Evolutionary conservation across 164 flowering plant species (phyloP), one percentile per base, ranked within the genome.

Genomic region (Vitis cinerea): DNA sequence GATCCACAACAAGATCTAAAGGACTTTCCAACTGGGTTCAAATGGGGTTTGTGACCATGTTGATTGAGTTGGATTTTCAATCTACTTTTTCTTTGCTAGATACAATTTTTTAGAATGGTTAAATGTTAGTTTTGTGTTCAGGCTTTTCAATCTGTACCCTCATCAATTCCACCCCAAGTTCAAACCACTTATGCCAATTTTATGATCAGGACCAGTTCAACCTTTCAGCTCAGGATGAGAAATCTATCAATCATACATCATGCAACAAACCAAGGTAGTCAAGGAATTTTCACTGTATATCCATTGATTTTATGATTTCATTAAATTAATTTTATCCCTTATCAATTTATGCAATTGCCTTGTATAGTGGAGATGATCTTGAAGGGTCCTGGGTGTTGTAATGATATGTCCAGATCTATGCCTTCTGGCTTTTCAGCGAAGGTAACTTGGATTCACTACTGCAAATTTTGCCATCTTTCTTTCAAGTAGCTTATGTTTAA

Each of bases 81-180:
- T 37, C 8, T 16, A 10, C 1, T 54, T 49, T 48, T 23, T 44
- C 19, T 66, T 11, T 8, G 3, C 8, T n/a, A 30, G 4, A 58
- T 16, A 4, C 3, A 44, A 58, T 4, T 61, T 8, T 74, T 14
- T 50, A 23, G 27, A 23, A 23, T 23, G 27, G 27, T 23, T 23
- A 23, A 1, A 23, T 1, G 23, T 23, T 23, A 23, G 23, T 23
- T 23, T 23, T 23, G 27, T 23, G 27, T 23, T 44, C 63, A 74
- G 80, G 64, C 66, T 5, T 70, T 77, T 57, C 77, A 73, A 50
- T 58, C 77, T 0, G 4, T 73, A 51, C n/a, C 74, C 3, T 27
- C 75, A 49, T 29, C 77, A 10, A 48, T 63, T 58, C 74, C 54
- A 61, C 12, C 67, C 27, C 27, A 23, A 23, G 27, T 1, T 1